phyloP scores from a whole-genome alignment of 1,284 basidiomycete species.

The Apiotrichum mycotoxinovorans region DNA sequence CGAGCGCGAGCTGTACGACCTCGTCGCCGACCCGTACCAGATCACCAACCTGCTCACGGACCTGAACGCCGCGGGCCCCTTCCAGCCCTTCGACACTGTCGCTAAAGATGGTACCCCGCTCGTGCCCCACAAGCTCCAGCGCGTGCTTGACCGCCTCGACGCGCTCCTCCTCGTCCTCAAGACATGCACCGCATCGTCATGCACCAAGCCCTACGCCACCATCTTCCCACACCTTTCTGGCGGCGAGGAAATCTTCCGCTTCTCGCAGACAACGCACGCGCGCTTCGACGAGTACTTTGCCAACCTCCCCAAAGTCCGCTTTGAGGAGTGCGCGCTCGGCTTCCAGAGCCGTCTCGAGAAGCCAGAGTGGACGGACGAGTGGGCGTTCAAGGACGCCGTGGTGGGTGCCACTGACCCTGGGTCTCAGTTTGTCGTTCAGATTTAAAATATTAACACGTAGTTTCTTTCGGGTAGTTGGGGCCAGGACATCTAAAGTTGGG shows the following conservation, averaged over 20 bases:
- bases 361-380: slow-evolving; percentile 24
- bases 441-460: background rate
- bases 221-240: slow-evolving; percentile 25
- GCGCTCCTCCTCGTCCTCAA: slow-evolving; percentile 41
- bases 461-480: too few relatives aligned
- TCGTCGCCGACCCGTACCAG: slow-evolving; percentile 34
- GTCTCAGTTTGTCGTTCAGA: background rate
- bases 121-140: slow-evolving; percentile 1
- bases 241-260: slow-evolving; percentile 9
- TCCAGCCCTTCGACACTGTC: slow-evolving; percentile 13
- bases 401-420: background rate
- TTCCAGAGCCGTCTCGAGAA: slow-evolving; percentile 26
- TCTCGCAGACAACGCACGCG: slow-evolving; percentile 22
- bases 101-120: background rate
- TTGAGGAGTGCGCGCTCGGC: slow-evolving; percentile 26
- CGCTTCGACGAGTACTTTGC: slow-evolving; percentile 33
- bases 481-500: too few relatives aligned
- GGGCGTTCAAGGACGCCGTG: too few relatives aligned
- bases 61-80: slow-evolving; percentile 21
- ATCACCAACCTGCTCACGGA: slow-evolving; percentile 30
- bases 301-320: slow-evolving; percentile 32
- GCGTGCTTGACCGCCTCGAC: slow-evolving; percentile 31
- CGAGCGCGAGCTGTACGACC: slow-evolving; percentile 43
- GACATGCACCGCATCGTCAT: slow-evolving; percentile 33
- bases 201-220: slow-evolving; percentile 29